Base-by-base conservation (phyloP, 371 early-diverging fungal species). In the Zancudomyces culisetae region DNA sequence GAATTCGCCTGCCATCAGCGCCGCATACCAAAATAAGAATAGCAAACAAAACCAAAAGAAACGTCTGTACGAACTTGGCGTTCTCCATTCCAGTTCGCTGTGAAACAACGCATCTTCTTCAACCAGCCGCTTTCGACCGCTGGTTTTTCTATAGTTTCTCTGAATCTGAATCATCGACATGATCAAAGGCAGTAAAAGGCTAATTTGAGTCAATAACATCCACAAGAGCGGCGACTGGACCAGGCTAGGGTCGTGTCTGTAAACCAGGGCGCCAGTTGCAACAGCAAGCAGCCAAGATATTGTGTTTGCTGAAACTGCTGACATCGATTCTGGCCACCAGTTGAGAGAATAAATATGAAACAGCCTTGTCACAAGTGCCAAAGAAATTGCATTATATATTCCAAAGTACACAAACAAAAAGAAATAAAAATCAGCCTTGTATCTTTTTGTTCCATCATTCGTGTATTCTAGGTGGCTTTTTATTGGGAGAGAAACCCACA, bases 331-430 rank as follows among this genome's bases (percentile, higher is more conserved):
- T 27, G 83, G 80, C 79, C 81, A 83, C 83, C 83, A 83, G 43
- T 80, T 80, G 49, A 83, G 65, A 47, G 83, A 77, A 60, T 83
- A 83, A 13, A 81, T 70, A 52, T 74, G 76, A 63, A 83, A 83
- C 28, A 81, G 68, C 55, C 80, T 78, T 24, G 81, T 76, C 52
- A 83, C 77, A 39, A 83, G 64, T 51, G 74, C 60, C 39, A 83
- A 62, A 19, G 78, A 81, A 26, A 79, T 60, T 12, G 78, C 79
- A 49, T 81, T 83, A 61, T 81, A 83, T 18, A 74, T 52, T 20
- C 83, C 83, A 64, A 76, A 83, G 66, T 81, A 83, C 60, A 74
- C 78, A 61, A 81, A 73, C 39, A 83, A 59, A 53, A 80, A 83
- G 60, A 72, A 77, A 79, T 79, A 80, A 62, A 81, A 83, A 58